Percentiles rank a stretch among this genome's conserved stretches.
phyloP scores from a whole-genome alignment of 2,329 filamentous ascomycete genomes.

The Paecilomyces niveus region DNA sequence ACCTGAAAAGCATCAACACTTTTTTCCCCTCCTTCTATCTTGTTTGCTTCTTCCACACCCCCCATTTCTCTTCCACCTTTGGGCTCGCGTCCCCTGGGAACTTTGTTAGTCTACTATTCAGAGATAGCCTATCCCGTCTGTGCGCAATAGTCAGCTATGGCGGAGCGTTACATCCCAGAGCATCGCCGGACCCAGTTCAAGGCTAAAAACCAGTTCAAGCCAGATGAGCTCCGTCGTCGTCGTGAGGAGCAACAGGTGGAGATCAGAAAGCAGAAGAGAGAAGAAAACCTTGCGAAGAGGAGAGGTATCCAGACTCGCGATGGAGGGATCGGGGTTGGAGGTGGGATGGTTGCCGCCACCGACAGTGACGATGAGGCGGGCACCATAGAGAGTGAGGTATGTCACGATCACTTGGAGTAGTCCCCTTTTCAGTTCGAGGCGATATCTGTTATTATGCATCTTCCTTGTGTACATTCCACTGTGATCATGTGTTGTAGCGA shows the following conservation, averaged over 20 bases:
- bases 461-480: slow-evolving; percentile 1
- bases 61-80: slow-evolving; percentile 8
- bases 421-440: slow-evolving; percentile 9
- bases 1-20: slow-evolving; percentile 11
- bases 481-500: not conserved
- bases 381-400: slow-evolving; percentile 93
- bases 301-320: slow-evolving; percentile 83
- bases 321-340: slow-evolving; percentile 48
- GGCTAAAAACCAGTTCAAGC: slow-evolving; percentile 98
- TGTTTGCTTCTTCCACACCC: slow-evolving; percentile 9
- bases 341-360: slow-evolving; percentile 71
- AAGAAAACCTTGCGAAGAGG: slow-evolving; percentile 98
- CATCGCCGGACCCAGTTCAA: slow-evolving; percentile 99
- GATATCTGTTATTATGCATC: slow-evolving; percentile 1
- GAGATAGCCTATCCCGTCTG: not conserved
- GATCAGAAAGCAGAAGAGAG: slow-evolving; percentile 96
- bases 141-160: slow-evolving; percentile 57
- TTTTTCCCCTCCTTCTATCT: slow-evolving; percentile 3
- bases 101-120: not conserved
- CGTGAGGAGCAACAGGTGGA: slow-evolving; percentile 99
- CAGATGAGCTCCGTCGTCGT: slow-evolving; percentile 94
- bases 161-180: slow-evolving; percentile 98
- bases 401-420: slow-evolving; percentile 25
- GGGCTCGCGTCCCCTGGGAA: slow-evolving; percentile 6
- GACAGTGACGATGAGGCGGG: slow-evolving; percentile 97